phyloP scores from a whole-genome alignment of 495 filamentous ascomycete species.

The Massariosphaeria phaeospora region DNA sequence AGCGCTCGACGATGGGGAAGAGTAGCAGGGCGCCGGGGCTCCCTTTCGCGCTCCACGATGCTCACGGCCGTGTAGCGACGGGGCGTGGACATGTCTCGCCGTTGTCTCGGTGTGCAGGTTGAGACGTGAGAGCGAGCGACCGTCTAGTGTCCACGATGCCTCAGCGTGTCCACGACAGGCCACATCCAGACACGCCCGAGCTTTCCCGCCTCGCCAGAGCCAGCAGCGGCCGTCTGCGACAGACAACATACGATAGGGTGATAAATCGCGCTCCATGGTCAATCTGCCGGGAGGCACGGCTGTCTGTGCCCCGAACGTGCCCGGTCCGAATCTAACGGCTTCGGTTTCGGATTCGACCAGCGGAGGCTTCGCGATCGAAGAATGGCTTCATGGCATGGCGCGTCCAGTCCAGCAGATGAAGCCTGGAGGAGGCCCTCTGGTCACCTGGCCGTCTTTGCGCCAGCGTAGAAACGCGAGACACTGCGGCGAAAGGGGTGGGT shows the following conservation, averaged over 20 bases:
- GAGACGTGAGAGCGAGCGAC: background rate
- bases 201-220: conserved; percentile 10
- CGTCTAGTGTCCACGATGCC: too few relatives aligned
- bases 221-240: conserved; percentile 14
- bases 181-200: conserved; percentile 5
- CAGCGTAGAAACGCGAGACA: too few relatives aligned
- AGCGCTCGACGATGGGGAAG: background rate
- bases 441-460: too few relatives aligned
- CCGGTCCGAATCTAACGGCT: conserved; percentile 16
- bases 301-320: conserved; percentile 16
- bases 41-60: background rate
- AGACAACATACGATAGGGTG: conserved; percentile 15
- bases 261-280: conserved; percentile 14
- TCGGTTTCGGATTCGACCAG: conserved; percentile 16
- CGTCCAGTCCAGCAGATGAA: too few relatives aligned
- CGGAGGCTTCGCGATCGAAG: background rate
- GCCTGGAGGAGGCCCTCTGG: too few relatives aligned
- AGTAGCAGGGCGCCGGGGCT: background rate
- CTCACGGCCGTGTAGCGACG: background rate
- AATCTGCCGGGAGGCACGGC: conserved; percentile 11
- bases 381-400: too few relatives aligned
- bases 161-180: conserved; percentile 23
- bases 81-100: too few relatives aligned
- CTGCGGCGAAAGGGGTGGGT: too few relatives aligned
- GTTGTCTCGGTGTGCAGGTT: too few relatives aligned